Conservation (phyloP, 441 rosid species). For the Mallotus repandus region DNA sequence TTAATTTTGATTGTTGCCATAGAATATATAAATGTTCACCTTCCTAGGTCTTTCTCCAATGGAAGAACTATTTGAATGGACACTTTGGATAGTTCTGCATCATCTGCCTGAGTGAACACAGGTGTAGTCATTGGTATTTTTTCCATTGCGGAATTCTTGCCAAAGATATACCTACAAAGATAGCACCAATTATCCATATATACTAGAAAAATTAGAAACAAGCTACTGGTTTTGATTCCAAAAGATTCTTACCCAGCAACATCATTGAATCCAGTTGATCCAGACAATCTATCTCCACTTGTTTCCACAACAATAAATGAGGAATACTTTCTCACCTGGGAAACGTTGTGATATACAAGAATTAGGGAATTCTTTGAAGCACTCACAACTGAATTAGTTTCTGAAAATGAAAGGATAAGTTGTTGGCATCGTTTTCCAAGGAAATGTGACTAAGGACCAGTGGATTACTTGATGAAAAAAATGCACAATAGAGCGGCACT, state of each 20-base stretch:
- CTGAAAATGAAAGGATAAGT: not conserved
- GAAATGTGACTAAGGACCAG: not conserved
- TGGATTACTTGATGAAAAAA: not conserved
- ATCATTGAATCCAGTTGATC: conserved; percentile 69
- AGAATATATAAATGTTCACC: conserved; percentile 30
- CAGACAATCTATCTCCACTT: conserved; percentile 65
- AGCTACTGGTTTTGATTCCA: not conserved
- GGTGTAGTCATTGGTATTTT: conserved; percentile 86
- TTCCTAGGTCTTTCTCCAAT: conserved; percentile 56
- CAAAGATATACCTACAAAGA: conserved; percentile 64
- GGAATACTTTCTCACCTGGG: conserved; percentile 62
- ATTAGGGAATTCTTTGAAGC: not conserved
- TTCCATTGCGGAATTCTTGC: conserved; percentile 66
- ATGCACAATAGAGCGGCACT: too few species aligned
- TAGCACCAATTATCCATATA: conserved; percentile 8
- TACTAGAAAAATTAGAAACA: not conserved
- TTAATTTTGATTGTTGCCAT: not conserved
- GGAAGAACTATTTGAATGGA: conserved; percentile 83
- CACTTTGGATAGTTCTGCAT: conserved; percentile 46
- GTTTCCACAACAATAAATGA: conserved; percentile 80
- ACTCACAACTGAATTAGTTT: not conserved
- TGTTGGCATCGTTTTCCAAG: not conserved
- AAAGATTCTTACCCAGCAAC: conserved; percentile 63
- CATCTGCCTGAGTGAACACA: conserved; percentile 71
- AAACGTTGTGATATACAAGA: conserved; percentile 9